Conservation (phyloP, 2,329 filamentous ascomycete species). For the Tolypocladium guangdongense region DNA sequence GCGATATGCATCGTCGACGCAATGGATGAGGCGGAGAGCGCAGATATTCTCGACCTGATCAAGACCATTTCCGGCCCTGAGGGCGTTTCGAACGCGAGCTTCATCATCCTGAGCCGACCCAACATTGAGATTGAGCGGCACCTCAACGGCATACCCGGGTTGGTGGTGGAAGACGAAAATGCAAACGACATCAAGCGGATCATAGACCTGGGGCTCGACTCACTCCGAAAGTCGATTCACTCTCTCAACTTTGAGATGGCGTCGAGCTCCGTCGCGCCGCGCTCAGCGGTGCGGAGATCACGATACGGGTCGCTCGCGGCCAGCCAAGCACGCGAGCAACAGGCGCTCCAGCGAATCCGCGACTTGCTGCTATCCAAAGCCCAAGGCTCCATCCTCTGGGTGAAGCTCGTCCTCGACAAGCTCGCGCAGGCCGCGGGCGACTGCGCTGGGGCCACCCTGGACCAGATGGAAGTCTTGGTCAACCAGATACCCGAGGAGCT, state of each 20-base stretch:
- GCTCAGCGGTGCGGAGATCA: not conserved
- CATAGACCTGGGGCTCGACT: not conserved
- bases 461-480: not conserved
- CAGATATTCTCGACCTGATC: not conserved
- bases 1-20: not conserved
- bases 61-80: not conserved
- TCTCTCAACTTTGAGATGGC: not conserved
- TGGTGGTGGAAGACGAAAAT: not conserved
- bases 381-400: conserved; percentile 3
- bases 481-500: not conserved
- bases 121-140: conserved; percentile 1
- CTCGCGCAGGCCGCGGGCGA: not conserved
- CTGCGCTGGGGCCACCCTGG: not conserved
- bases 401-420: conserved; percentile 2
- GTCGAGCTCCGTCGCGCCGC: not conserved
- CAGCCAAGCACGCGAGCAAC: not conserved
- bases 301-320: not conserved
- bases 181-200: not conserved
- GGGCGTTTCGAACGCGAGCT: not conserved
- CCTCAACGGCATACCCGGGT: not conserved
- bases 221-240: not conserved
- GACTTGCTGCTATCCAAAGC: not conserved
- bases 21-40: not conserved
- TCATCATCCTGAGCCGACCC: not conserved
- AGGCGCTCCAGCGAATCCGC: not conserved